Conservation (phyloP, 306 rosid genomes). For the Castanea crenata region DNA sequence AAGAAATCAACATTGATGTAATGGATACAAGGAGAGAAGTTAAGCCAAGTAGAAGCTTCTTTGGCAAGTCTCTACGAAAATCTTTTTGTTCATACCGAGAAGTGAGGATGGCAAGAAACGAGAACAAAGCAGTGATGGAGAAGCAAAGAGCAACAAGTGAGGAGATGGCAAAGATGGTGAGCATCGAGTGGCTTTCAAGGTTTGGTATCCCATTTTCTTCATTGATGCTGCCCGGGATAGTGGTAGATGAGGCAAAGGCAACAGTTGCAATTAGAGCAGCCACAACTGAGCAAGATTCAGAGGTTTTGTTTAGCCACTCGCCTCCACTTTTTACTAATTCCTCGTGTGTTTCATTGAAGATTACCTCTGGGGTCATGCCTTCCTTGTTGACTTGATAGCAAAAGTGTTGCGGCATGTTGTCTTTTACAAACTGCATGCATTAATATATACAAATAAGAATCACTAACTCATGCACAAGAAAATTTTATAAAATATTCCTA, state of each 20-base stretch:
- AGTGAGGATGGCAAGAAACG: constrained; percentile 9
- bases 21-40: constrained; percentile 7
- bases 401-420: too few relatives aligned
- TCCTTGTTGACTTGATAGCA: too few relatives aligned
- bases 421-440: too few relatives aligned
- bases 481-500: too few relatives aligned
- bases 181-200: background rate
- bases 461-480: too few relatives aligned
- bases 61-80: background rate
- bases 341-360: too few relatives aligned
- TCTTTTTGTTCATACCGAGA: constrained; percentile 7
- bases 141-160: constrained; percentile 30
- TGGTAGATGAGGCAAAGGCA: constrained; percentile 40
- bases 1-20: too few relatives aligned
- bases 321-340: background rate
- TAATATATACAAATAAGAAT: too few relatives aligned
- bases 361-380: too few relatives aligned
- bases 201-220: background rate
- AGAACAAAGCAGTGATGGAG: constrained; percentile 23
- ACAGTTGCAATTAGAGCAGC: constrained; percentile 53
- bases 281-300: constrained; percentile 52
- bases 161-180: constrained; percentile 26
- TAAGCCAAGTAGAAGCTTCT: constrained; percentile 14
- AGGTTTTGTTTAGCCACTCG: constrained; percentile 39
- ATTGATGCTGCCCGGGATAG: constrained; percentile 26